A percentile compares a stretch with the other conserved stretches of the same genome.
phyloP scores from a whole-genome alignment of 163 green algal species.

The Scenedesmus sp. region DNA sequence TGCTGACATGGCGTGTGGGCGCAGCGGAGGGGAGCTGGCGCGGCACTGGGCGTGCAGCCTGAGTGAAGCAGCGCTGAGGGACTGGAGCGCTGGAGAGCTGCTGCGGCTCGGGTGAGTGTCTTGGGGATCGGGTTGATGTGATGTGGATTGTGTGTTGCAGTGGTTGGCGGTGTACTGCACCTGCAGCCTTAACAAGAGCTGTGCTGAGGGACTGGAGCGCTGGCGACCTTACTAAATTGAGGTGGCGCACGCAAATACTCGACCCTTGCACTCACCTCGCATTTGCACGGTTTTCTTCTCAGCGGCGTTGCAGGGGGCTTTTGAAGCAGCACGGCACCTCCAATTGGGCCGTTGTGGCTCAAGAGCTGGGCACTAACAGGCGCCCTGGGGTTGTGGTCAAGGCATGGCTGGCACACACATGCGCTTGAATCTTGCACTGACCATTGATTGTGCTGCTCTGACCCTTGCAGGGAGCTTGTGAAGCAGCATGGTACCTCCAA shows the following conservation, averaged over 20 bases:
- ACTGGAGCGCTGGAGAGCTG: not conserved
- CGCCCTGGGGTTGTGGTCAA: not conserved
- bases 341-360: not conserved
- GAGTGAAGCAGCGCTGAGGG: not conserved
- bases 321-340: constrained; percentile 11
- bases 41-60: constrained; percentile 18
- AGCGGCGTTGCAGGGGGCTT: not conserved
- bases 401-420: not conserved
- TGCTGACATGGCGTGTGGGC: constrained; percentile 3
- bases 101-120: not conserved
- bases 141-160: not conserved
- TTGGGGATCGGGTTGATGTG: not conserved
- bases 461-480: not conserved
- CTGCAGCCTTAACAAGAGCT: too few relatives aligned
- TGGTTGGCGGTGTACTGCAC: not conserved
- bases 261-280: too few relatives aligned
- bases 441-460: too few relatives aligned
- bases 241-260: too few relatives aligned
- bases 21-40: constrained; percentile 1
- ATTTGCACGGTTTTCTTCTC: not conserved
- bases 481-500: constrained; percentile 2
- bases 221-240: not conserved
- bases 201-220: not conserved
- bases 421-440: too few relatives aligned
- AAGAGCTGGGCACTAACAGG: not conserved